A percentile compares a stretch with the other conserved stretches of the same genome.
Conservation (phyloP, 306 rosid species). For the barrel medic (Medicago truncatula) region MtrunA17r5.0-ANR NC_053042.1:41875501-41876000, state of each 20-base stretch:
- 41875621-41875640: constrained; percentile 71
- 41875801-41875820: constrained; percentile 10
- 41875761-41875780: constrained; percentile 93
- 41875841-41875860: constrained; percentile 9
- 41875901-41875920: constrained; percentile 82
- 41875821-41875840: background rate
- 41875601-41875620: constrained; percentile 94
- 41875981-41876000: constrained; percentile 19
- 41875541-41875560: constrained; percentile 38
- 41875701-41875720: constrained; percentile 23
- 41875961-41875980: background rate
- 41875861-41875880: constrained; percentile 38
- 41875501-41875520: constrained; percentile 7
- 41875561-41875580: constrained; percentile 93
- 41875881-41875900: constrained; percentile 74
- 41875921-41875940: constrained; percentile 70
- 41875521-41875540: background rate
- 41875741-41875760: constrained; percentile 89
- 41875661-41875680: background rate
- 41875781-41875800: constrained; percentile 67
- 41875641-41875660: constrained; percentile 11
- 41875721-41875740: constrained; percentile 75
- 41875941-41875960: constrained; percentile 22
- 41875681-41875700: background rate
- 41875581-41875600: constrained; percentile 88